These are phyloP conservation scores for Chrysoporthe cubensis DNA, from an alignment of 2,329 filamentous ascomycete species.

Conservation along the genomic window DNA sequence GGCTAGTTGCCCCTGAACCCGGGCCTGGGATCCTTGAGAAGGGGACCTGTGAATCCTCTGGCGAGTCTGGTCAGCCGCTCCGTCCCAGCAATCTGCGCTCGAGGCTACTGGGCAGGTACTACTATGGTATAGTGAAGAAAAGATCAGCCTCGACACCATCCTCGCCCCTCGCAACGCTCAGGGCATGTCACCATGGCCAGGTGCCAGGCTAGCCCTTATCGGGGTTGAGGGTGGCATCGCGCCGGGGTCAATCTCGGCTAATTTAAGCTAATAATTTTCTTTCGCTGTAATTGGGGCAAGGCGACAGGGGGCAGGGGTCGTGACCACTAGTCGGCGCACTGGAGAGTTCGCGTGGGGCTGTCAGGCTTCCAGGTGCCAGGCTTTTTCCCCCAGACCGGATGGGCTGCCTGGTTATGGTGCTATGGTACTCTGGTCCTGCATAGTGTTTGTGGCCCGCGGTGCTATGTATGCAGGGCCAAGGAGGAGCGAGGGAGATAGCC, in stretches of 20 bases:
- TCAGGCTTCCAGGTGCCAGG: neutral
- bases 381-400: neutral
- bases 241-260: constrained; percentile 28
- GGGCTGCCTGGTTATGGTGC: neutral
- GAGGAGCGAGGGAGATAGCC: neutral
- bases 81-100: neutral
- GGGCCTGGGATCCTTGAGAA: neutral
- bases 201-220: neutral
- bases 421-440: no score
- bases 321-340: neutral
- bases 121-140: no score
- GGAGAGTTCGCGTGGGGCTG: neutral
- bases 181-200: neutral
- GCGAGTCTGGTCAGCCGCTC: neutral
- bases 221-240: constrained; percentile 6
- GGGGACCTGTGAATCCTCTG: neutral
- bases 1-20: neutral
- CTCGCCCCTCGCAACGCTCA: neutral
- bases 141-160: neutral
- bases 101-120: neutral
- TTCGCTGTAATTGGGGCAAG: neutral
- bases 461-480: neutral
- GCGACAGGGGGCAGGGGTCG: neutral
- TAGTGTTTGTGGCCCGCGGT: no score
- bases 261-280: constrained; percentile 20